Conservation (phyloP, 106 monocot species). For the Dioscorea dumetorum region DNA sequence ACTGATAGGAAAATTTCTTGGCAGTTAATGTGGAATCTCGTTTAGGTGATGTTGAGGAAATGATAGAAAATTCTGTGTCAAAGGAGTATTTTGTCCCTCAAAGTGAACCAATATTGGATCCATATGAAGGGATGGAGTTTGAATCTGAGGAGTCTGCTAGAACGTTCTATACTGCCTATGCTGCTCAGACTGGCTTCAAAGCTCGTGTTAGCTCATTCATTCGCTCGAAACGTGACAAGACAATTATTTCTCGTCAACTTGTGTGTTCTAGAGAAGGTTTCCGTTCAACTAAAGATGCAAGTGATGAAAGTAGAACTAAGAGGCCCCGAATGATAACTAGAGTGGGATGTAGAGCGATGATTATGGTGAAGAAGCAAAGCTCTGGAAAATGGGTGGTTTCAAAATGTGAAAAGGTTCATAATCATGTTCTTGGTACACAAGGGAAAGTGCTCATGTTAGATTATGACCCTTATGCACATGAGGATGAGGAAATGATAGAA, state of each 20-base stretch:
- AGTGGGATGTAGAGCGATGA: conserved; percentile 66
- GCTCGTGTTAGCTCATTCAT: conserved; percentile 51
- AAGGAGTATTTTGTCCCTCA: conserved; percentile 24
- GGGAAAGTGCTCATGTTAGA: conserved; percentile 53
- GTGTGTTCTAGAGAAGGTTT: conserved; percentile 54
- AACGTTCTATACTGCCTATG: conserved; percentile 34
- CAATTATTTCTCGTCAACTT: conserved; percentile 54
- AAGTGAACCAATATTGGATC: conserved; percentile 26
- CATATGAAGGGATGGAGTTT: conserved; percentile 59
- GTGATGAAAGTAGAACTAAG: conserved; percentile 21
- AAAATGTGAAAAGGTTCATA: conserved; percentile 53
- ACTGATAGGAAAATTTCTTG: not conserved
- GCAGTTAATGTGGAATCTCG: conserved; percentile 37
- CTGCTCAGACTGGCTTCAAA: conserved; percentile 40
- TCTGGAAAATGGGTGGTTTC: conserved; percentile 51
- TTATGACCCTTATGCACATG: conserved; percentile 41
- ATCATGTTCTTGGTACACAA: conserved; percentile 56
- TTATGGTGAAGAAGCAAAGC: conserved; percentile 56
- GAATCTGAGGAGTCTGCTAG: conserved; percentile 46
- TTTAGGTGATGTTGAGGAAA: conserved; percentile 26
- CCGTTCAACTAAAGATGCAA: conserved; percentile 32
- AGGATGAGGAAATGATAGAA: conserved; percentile 24
- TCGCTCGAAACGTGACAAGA: conserved; percentile 59
- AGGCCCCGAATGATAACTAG: conserved; percentile 37
- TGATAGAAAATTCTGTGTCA: conserved; percentile 36